These are phyloP conservation scores for Escallonia herrerae DNA, from an alignment of 129 eudicot species.

Conservation along the genomic window DNA sequence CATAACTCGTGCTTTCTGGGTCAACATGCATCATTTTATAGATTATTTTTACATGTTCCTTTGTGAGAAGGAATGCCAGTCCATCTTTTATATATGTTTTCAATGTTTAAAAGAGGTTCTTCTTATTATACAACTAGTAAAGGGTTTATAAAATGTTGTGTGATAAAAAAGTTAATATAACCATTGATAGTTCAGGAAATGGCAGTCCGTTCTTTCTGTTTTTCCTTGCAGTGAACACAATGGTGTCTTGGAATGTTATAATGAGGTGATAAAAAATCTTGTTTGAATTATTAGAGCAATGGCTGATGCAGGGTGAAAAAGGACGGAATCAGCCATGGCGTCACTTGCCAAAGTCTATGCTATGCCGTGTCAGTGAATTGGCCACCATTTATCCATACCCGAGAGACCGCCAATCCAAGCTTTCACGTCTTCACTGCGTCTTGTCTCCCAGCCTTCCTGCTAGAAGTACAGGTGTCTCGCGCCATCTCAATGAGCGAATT, in stretches of 20 bases:
- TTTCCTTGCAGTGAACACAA: neutral
- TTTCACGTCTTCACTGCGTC: slow-evolving; percentile 21
- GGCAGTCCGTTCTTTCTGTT: neutral
- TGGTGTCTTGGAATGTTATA: neutral
- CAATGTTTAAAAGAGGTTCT: no score
- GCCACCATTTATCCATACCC: slow-evolving; percentile 58
- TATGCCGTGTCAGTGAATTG: slow-evolving; percentile 61
- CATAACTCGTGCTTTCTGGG: no score
- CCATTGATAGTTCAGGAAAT: no score
- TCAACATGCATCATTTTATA: no score
- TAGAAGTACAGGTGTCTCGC: slow-evolving; percentile 25
- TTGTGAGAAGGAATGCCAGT: no score
- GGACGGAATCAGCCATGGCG: slow-evolving; percentile 72
- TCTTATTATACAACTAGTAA: no score
- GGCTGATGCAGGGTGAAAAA: slow-evolving; percentile 41
- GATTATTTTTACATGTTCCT: no score
- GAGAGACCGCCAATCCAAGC: slow-evolving; percentile 37
- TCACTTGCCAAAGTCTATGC: slow-evolving; percentile 60
- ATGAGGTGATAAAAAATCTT: neutral
- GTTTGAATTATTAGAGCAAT: no score
- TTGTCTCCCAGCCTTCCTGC: slow-evolving; percentile 26
- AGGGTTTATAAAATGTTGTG: no score
- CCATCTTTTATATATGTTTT: no score
- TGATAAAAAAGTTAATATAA: no score
- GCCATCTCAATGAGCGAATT: slow-evolving; percentile 18